Evolutionary conservation across 2,329 filamentous ascomycete species (phyloP).

Genomic region (Arthrobotrys entomopaga): DNA sequence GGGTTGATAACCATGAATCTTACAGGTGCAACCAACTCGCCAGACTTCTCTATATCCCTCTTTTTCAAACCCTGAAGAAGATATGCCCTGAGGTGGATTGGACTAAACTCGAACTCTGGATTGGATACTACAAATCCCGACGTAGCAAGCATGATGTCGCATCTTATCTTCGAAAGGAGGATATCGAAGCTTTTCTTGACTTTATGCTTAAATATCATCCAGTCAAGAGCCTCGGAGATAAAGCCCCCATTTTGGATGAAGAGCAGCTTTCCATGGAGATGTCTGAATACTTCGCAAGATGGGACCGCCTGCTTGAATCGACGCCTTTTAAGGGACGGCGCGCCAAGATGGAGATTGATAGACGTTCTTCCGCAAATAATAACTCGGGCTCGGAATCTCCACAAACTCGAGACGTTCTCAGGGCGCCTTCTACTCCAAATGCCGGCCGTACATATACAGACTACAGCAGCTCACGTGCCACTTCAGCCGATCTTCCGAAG

Average conservation of each 20-base stretch:
- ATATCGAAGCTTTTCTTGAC: slow-evolving; percentile 48
- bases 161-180: slow-evolving; percentile 41
- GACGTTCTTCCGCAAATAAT: background rate
- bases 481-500: slow-evolving; percentile 14
- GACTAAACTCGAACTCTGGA: slow-evolving; percentile 44
- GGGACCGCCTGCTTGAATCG: slow-evolving; percentile 39
- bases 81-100: slow-evolving; percentile 48
- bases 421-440: background rate
- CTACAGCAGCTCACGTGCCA: slow-evolving; percentile 8
- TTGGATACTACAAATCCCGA: slow-evolving; percentile 29
- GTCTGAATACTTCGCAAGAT: slow-evolving; percentile 37
- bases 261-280: slow-evolving; percentile 7
- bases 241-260: slow-evolving; percentile 11
- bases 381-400: slow-evolving; percentile 7
- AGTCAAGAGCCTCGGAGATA: slow-evolving; percentile 22
- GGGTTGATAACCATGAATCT: slow-evolving; percentile 16
- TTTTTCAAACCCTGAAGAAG: slow-evolving; percentile 25
- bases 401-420: background rate
- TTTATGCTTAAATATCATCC: slow-evolving; percentile 50
- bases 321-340: slow-evolving; percentile 13
- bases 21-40: slow-evolving; percentile 19
- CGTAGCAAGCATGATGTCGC: slow-evolving; percentile 36
- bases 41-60: slow-evolving; percentile 32
- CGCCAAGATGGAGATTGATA: background rate
- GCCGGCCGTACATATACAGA: background rate